Evolutionary conservation across 2,329 filamentous ascomycete genomes (phyloP).

Genomic region (Colletotrichum sp.): DNA sequence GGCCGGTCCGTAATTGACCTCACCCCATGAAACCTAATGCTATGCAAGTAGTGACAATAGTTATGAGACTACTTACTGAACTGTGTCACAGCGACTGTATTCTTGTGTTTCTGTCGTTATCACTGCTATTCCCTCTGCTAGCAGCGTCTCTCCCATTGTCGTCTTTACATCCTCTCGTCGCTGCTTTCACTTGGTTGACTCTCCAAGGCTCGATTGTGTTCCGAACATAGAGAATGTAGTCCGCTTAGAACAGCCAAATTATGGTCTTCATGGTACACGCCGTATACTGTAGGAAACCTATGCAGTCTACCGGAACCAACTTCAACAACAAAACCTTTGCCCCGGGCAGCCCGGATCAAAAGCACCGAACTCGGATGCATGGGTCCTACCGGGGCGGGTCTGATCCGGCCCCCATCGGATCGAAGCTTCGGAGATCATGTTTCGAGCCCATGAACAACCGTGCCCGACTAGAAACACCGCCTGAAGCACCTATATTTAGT

Average conservation of each 20-base stretch:
- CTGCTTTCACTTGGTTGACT: background rate
- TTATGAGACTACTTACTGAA: background rate
- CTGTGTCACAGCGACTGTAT: background rate
- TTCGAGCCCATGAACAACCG: background rate
- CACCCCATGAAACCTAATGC: background rate
- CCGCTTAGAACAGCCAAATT: background rate
- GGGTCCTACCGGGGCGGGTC: background rate
- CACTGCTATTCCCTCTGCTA: background rate
- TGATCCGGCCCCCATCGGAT: background rate
- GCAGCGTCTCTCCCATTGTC: background rate
- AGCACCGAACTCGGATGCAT: background rate
- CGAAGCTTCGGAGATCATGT: background rate
- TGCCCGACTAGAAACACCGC: background rate
- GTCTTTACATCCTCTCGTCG: background rate
- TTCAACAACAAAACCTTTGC: background rate
- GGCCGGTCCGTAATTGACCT: background rate
- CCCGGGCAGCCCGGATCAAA: background rate
- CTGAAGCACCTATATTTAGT: background rate
- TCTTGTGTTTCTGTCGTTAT: background rate
- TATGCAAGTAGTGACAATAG: background rate
- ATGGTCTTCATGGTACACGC: rapidly evolving
- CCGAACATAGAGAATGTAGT: rapidly evolving
- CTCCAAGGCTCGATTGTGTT: background rate
- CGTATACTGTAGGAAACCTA: background rate
- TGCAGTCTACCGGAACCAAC: background rate